These are phyloP conservation scores for Petunia hybrid DNA, from an alignment of 305 asterid species.

Conservation along the genomic window DNA sequence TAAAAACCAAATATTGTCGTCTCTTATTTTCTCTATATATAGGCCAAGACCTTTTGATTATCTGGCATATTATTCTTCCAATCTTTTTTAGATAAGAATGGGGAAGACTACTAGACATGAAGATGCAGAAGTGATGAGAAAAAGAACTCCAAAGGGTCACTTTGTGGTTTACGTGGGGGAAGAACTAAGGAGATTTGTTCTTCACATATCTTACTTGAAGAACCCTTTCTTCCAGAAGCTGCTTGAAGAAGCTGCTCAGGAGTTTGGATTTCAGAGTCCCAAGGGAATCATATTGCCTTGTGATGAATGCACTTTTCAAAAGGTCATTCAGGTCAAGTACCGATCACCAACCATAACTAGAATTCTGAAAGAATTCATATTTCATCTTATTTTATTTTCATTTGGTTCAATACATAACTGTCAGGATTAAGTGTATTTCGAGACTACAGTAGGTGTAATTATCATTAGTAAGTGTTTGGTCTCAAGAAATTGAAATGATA, in stretches of 20 bases:
- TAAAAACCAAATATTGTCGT: neutral
- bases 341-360: neutral
- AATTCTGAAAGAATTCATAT: neutral
- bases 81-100: neutral
- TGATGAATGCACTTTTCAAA: slow-evolving; percentile 28
- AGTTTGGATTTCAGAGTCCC: slow-evolving; percentile 48
- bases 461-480: neutral
- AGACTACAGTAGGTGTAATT: neutral
- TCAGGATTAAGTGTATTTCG: neutral
- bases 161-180: slow-evolving; percentile 66
- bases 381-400: neutral
- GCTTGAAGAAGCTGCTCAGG: slow-evolving; percentile 58
- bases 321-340: slow-evolving; percentile 18
- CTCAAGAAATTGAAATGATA: neutral
- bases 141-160: slow-evolving; percentile 57
- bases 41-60: neutral
- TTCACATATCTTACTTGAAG: slow-evolving; percentile 56
- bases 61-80: neutral
- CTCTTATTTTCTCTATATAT: neutral
- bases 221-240: slow-evolving; percentile 50
- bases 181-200: slow-evolving; percentile 49
- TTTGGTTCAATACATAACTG: neutral
- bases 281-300: slow-evolving; percentile 63
- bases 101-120: slow-evolving; percentile 36
- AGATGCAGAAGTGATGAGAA: slow-evolving; percentile 30